Conservation (phyloP, 2,329 filamentous ascomycete genomes). For the Coniella lustricola region DNA sequence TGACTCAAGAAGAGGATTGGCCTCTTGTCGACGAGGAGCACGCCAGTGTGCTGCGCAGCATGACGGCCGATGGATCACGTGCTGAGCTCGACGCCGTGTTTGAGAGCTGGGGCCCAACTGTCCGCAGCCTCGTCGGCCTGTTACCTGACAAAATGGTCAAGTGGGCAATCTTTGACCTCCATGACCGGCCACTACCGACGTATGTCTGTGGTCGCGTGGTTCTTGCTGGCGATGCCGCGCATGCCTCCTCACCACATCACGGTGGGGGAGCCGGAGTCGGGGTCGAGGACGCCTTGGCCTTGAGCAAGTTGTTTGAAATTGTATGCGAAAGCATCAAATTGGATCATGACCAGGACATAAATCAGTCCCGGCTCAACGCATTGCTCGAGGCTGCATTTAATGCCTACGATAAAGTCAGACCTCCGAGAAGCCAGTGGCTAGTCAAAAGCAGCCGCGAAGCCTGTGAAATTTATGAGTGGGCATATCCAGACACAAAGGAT, state of each 20-base stretch:
- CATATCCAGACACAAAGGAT: slow-evolving; percentile 20
- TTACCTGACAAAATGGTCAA: background rate
- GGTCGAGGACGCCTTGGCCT: slow-evolving; percentile 44
- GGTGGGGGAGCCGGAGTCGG: slow-evolving; percentile 50
- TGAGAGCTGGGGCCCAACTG: too few relatives aligned
- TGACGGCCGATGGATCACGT: too few relatives aligned
- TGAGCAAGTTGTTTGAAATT: slow-evolving; percentile 28
- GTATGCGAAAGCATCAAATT: background rate
- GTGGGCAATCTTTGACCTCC: slow-evolving; percentile 3
- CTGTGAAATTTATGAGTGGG: slow-evolving; percentile 33
- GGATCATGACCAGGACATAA: background rate
- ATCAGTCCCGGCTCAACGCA: too few relatives aligned
- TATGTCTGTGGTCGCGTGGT: slow-evolving; percentile 40
- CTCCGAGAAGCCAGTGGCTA: slow-evolving; percentile 36
- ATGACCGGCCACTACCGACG: slow-evolving; percentile 35
- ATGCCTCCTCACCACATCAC: slow-evolving; percentile 47
- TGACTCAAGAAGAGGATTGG: slow-evolving; percentile 5
- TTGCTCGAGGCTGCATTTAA: slow-evolving; percentile 26
- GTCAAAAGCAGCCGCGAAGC: slow-evolving; percentile 32
- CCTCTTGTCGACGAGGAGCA: background rate
- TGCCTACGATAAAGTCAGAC: slow-evolving; percentile 31
- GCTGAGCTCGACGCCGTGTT: too few relatives aligned
- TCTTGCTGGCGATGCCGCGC: slow-evolving; percentile 49
- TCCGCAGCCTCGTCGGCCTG: too few relatives aligned
- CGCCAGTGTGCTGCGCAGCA: background rate